phyloP scores from a whole-genome alignment of 768 basidiomycete genomes.

The Pluteus cervinus region DNA sequence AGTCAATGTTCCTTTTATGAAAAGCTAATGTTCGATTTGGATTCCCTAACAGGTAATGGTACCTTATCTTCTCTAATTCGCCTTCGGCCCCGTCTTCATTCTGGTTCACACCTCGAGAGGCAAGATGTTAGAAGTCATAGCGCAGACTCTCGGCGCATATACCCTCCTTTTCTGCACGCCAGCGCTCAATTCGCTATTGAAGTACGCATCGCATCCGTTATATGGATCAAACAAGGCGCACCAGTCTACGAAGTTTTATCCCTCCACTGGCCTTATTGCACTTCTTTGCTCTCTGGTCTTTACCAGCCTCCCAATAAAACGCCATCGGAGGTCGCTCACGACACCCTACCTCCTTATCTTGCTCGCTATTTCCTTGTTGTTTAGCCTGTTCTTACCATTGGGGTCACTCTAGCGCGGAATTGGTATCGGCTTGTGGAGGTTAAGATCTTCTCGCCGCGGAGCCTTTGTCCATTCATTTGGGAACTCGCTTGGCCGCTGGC shows the following conservation, averaged over 20 bases:
- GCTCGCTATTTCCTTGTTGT: too few species aligned
- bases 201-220: slow-evolving; percentile 12
- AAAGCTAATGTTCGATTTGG: too few species aligned
- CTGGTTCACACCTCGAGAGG: slow-evolving; percentile 6
- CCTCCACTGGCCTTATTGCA: slow-evolving; percentile 14
- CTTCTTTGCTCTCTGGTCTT: slow-evolving; percentile 9
- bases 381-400: slow-evolving; percentile 6
- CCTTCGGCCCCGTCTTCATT: slow-evolving; percentile 10
- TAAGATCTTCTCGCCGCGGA: too few species aligned
- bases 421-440: slow-evolving; percentile 7
- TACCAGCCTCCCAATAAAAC: slow-evolving; percentile 7
- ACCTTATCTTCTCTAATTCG: slow-evolving; percentile 11
- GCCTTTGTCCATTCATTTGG: too few species aligned
- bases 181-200: slow-evolving; percentile 13
- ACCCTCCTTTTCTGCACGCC: slow-evolving; percentile 9
- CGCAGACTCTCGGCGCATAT: slow-evolving; percentile 6
- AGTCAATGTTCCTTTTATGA: too few species aligned
- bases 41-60: too few species aligned
- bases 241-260: slow-evolving; percentile 13
- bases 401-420: slow-evolving; percentile 6
- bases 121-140: slow-evolving; percentile 2
- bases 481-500: too few species aligned
- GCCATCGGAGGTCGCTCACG: too few species aligned
- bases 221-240: slow-evolving; percentile 10
- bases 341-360: too few species aligned